Conservation (phyloP, 2,329 filamentous ascomycete species). For the Aureobasidium sp. region DNA sequence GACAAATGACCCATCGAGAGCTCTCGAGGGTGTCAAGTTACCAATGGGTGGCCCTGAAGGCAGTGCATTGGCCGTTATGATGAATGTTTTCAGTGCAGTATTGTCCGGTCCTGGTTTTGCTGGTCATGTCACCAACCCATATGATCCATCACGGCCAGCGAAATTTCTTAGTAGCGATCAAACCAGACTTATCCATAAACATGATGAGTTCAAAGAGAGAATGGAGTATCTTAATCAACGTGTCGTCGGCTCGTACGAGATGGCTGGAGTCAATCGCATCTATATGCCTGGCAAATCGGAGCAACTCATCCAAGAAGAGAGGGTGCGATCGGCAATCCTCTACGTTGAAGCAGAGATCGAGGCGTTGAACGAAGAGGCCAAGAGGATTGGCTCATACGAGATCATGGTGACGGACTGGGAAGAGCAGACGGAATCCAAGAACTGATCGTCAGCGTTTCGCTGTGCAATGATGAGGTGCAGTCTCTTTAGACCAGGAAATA, state of each 20-base stretch:
- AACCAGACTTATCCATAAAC: constrained; percentile 28
- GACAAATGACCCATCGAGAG: constrained; percentile 53
- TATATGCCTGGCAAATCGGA: constrained; percentile 53
- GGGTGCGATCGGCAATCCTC: constrained; percentile 38
- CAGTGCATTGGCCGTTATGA: constrained; percentile 69
- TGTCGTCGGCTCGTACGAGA: constrained; percentile 43
- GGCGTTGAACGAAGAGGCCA: constrained; percentile 42
- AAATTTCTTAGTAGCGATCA: constrained; percentile 29
- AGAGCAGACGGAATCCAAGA: not conserved
- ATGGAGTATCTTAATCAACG: constrained; percentile 51
- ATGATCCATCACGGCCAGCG: constrained; percentile 49
- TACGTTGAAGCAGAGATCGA: constrained; percentile 40
- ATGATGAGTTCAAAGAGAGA: constrained; percentile 27
- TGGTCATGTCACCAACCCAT: constrained; percentile 66
- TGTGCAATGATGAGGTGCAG: not conserved
- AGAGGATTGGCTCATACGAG: constrained; percentile 28
- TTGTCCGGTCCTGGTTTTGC: constrained; percentile 71
- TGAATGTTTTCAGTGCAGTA: constrained; percentile 80
- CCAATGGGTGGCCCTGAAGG: constrained; percentile 83
- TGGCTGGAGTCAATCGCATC: constrained; percentile 46
- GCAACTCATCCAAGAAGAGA: constrained; percentile 37
- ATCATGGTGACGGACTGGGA: constrained; percentile 9
- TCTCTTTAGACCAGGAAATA: not conserved
- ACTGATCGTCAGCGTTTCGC: not conserved
- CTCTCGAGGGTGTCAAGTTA: constrained; percentile 70